Evolutionary conservation across 768 basidiomycete species (phyloP), one percentile per base, ranked within the genome.

Genomic region (Tulasnella sp.): DNA sequence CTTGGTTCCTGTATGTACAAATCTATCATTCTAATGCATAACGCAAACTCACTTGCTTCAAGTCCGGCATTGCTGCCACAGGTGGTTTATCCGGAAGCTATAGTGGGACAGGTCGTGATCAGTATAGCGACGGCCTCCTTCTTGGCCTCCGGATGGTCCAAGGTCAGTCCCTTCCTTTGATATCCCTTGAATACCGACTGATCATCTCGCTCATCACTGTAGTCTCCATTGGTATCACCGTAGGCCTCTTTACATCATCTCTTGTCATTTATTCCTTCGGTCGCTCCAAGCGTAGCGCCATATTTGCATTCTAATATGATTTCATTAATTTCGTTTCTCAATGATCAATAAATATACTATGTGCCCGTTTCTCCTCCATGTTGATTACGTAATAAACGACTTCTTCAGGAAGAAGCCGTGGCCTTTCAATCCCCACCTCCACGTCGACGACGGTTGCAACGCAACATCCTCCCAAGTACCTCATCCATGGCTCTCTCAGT

Each of bases 211-310:
- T 15, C 10, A 50, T 11, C 21, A 43, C 57, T 42, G 38, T 44
- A 59, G 89, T 92, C 49, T 85, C 87, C 0, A 88, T 92, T 59
- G 90, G 90, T 27, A 91, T 92, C 65, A 92, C 88, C 0, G 87
- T 91, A 51, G 88, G 90, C 17, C 70, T 92, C 45, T 92, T 91
- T 73, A 87, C 86, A 78, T 89, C 87, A 64, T 87, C 88, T 67
- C 83, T 87, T 10, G 70, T 92, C 44, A 86, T 92, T 15, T 92
- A 92, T 66, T 85, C 84, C 64, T 92, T 92, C 65, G 90, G 89
- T 7, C 76, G 79, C 7, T 78, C 85, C 60, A 92, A 92, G 74
- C 85, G 82, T 59, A 85, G 87, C 15, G 88, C 87, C 4, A 79
- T 89, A 42, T 92, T 92, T 70, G 89, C 87, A 5, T 89, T 89